phyloP scores from a whole-genome alignment of 164 flowering plant genomes.

The Malania oleifera region DNA sequence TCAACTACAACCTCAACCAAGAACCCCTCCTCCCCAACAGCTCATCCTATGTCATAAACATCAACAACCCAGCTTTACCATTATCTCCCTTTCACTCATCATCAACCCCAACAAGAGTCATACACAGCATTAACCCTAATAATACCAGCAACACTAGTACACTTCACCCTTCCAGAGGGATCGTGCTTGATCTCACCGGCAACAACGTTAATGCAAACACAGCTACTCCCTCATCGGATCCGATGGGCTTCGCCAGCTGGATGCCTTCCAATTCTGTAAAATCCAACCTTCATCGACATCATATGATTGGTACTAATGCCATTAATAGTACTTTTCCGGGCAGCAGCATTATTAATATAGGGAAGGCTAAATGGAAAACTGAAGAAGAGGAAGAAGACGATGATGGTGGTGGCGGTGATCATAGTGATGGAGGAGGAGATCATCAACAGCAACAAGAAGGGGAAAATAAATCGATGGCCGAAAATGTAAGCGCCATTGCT shows the following conservation, averaged over 20 bases:
- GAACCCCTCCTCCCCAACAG: conserved; percentile 7
- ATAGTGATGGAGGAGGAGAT: conserved; percentile 6
- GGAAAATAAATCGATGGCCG: conserved; percentile 26
- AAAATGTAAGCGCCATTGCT: conserved; percentile 45
- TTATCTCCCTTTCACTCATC: conserved; percentile 11
- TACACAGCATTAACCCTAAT: conserved; percentile 23
- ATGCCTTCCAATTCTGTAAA: conserved; percentile 10
- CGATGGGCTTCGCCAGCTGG: conserved; percentile 27
- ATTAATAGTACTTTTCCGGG: conserved; percentile 4
- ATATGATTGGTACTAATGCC: background rate
- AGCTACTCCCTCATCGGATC: conserved; percentile 18
- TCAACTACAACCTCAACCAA: conserved; percentile 16
- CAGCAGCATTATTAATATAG: too few relatives aligned
- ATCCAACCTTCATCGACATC: conserved; percentile 2
- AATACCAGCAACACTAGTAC: too few relatives aligned
- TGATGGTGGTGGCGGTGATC: too few relatives aligned
- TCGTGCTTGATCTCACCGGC: conserved; percentile 43
- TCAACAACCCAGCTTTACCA: conserved; percentile 10
- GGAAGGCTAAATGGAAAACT: too few relatives aligned
- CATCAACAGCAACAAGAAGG: conserved; percentile 13
- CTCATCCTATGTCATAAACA: conserved; percentile 5
- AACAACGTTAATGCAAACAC: conserved; percentile 1
- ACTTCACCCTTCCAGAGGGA: conserved; percentile 42
- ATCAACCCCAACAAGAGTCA: conserved; percentile 5
- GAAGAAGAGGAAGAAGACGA: too few relatives aligned